Conservation (phyloP, 805 yeast species). For the Kodamaea kaohsiungensis region DNA sequence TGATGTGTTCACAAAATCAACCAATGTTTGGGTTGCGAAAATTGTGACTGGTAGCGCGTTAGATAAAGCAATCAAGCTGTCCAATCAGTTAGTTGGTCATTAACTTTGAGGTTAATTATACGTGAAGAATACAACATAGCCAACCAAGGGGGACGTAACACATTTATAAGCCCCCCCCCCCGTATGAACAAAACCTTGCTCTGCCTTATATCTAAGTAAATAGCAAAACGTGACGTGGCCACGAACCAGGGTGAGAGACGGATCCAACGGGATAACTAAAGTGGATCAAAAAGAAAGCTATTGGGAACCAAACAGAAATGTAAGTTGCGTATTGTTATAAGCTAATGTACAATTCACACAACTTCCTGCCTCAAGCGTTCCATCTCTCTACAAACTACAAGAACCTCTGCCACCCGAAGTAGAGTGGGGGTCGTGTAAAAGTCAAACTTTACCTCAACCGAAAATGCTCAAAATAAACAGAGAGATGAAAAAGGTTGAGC, state of each 20-base stretch:
- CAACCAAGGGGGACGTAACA: background rate
- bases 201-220: background rate
- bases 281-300: no score
- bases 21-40: background rate
- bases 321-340: no score
- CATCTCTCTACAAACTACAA: no score
- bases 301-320: no score
- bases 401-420: no score
- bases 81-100: no score
- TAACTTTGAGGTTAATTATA: no score
- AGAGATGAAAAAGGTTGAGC: background rate
- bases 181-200: background rate
- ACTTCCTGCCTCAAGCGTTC: no score
- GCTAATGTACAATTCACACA: no score
- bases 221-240: background rate
- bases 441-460: background rate
- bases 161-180: background rate
- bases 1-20: background rate
- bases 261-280: background rate
- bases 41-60: background rate
- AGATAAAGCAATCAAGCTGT: background rate
- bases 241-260: background rate
- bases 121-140: background rate
- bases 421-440: background rate
- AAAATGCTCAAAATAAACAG: background rate